phyloP scores from a whole-genome alignment of 331 rosid species.

The Malus hybrid region DNA sequence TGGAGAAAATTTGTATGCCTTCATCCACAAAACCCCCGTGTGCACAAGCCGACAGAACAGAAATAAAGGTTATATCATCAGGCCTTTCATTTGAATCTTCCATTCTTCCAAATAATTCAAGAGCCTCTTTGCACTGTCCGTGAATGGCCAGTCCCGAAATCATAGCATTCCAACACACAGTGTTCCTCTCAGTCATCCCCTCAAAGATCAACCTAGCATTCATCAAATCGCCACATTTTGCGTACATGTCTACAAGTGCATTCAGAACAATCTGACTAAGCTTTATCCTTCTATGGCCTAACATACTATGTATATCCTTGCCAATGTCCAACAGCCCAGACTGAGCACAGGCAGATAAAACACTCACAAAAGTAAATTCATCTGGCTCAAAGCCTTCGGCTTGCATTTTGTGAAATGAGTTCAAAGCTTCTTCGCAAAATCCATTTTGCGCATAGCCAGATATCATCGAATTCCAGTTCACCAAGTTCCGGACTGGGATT shows the following conservation, averaged over 20 bases:
- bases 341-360: constrained; percentile 65
- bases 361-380: constrained; percentile 49
- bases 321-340: constrained; percentile 44
- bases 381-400: constrained; percentile 46
- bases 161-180: constrained; percentile 65
- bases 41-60: constrained; percentile 55
- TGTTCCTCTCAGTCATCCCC: constrained; percentile 36
- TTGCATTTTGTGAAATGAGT: constrained; percentile 37
- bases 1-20: constrained; percentile 39
- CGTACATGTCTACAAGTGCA: constrained; percentile 71
- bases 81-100: constrained; percentile 37
- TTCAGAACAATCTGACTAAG: constrained; percentile 45
- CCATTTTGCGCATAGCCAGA: constrained; percentile 66
- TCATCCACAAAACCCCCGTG: constrained; percentile 55
- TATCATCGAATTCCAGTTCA: constrained; percentile 70
- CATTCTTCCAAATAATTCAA: constrained; percentile 45
- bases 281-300: constrained; percentile 25
- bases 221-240: constrained; percentile 66
- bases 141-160: constrained; percentile 55
- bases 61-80: constrained; percentile 52
- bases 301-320: constrained; percentile 39
- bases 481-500: constrained; percentile 43
- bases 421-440: constrained; percentile 43
- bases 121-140: constrained; percentile 51
- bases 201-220: constrained; percentile 50